Evolutionary conservation across 441 rosid species (phyloP), one percentile per base, ranked within the genome.

Genomic region (Populus hybrid): DNA sequence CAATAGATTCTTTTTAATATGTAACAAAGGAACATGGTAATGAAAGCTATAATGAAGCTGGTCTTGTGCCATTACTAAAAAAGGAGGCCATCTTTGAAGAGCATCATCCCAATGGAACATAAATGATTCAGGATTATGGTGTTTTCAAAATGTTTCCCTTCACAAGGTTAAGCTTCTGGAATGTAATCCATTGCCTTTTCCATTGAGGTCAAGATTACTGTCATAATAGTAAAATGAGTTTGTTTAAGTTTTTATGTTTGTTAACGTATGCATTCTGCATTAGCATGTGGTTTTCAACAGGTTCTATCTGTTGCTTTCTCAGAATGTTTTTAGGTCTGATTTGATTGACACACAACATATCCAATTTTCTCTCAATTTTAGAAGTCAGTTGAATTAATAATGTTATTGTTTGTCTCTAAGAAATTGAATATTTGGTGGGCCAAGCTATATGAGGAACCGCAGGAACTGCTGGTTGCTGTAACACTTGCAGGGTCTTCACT

Each of bases 231-330:
- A 73, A 57, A 26, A 40, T 35, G 4, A 14, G 26, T 8, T 74
- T 74, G 10, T 26, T 40, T 40, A 42, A n/a, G 66, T 16, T 24
- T 23, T 18, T 21, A 69, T 34, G 42, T 20, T 57, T 26, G 12
- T 18, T 26, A 35, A 57, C 5, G 11, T 10, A 67, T 32, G 30
- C 20, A 23, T 36, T 63, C 14, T 63, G 28, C 28, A 74, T 64
- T 40, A 38, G 36, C 18, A 64, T 10, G 32, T 36, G 16, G 36
- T 38, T 64, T 50, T 74, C 30, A 40, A 66, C 32, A 8, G 36
- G 16, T 70, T 64, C 20, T 11, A 73, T 35, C 50, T 59, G 28
- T 73, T 73, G 75, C 68, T 59, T 63, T 63, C 14, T 23, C 28
- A 63, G 28, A 10, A 63, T 63, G 28, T 63, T 63, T 63, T 63